Evolutionary conservation across 2,329 filamentous ascomycete genomes (phyloP).

Genomic region (Nannizziopsis arthrosporioides): DNA sequence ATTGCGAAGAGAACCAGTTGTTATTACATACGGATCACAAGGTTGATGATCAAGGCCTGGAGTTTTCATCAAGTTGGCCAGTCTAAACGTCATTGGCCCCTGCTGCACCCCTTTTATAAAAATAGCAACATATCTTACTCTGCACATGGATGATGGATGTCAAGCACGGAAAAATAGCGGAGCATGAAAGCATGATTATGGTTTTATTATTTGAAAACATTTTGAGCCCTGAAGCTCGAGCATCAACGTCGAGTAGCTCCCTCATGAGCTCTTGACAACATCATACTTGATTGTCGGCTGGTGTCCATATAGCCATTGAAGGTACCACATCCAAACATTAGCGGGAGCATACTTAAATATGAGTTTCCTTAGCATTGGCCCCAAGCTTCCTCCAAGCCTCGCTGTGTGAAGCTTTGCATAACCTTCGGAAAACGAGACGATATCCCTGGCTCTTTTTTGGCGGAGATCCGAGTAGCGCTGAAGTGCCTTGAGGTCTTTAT

Average conservation of each 20-base stretch:
- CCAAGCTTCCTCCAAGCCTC: conserved; percentile 8
- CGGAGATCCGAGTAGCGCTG: conserved; percentile 9
- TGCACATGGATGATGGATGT: no score
- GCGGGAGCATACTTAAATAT: conserved; percentile 10
- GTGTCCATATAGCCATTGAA: conserved; percentile 9
- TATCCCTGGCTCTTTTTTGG: conserved; percentile 8
- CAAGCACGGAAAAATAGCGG: no score
- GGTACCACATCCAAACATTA: conserved; percentile 9
- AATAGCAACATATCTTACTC: no score
- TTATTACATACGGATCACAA: no score
- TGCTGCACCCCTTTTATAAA: no score
- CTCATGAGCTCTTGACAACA: neutral
- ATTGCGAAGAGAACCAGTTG: no score
- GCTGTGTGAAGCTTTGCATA: conserved; percentile 11
- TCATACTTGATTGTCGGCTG: conserved; percentile 10
- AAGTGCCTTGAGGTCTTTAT: conserved; percentile 6
- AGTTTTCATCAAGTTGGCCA: no score
- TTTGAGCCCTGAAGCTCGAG: no score
- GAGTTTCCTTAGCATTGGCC: conserved; percentile 8
- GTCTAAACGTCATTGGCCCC: no score
- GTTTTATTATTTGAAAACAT: no score
- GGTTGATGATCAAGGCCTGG: no score
- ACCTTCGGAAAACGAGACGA: conserved; percentile 9
- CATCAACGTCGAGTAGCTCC: neutral
- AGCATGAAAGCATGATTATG: no score